These are phyloP conservation scores for Trichoderma afroharzianum DNA, from an alignment of 2,329 filamentous ascomycete genomes.

Conservation along the genomic window DNA sequence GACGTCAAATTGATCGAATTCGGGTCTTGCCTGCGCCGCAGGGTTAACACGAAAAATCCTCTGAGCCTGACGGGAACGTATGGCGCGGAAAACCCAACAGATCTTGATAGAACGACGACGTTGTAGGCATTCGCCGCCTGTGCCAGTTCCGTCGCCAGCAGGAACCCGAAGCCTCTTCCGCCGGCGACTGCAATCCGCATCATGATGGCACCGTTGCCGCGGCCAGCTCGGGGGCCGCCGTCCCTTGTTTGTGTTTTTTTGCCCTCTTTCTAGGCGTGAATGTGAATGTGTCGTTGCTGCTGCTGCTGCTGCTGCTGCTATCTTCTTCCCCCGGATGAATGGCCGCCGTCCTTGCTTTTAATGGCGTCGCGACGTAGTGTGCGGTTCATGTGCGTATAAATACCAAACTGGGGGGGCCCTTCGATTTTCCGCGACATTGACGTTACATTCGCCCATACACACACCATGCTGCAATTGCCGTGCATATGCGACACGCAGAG, in stretches of 20 bases:
- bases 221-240: conserved; percentile 16
- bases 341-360: conserved; percentile 3
- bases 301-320: background rate
- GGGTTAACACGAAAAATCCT: conserved; percentile 23
- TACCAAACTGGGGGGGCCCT: conserved; percentile 16
- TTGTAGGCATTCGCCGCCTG: conserved; percentile 58
- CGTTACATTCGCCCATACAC: conserved; percentile 25
- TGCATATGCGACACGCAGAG: conserved; percentile 18
- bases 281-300: background rate
- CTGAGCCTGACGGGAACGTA: background rate
- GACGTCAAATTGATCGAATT: conserved; percentile 53
- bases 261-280: conserved; percentile 13
- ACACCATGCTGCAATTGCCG: conserved; percentile 19
- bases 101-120: conserved; percentile 66
- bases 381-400: conserved; percentile 20
- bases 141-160: conserved; percentile 53
- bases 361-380: conserved; percentile 13
- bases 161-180: conserved; percentile 42
- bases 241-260: background rate
- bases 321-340: background rate
- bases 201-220: conserved; percentile 28
- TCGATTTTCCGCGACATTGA: conserved; percentile 25
- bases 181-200: conserved; percentile 50
- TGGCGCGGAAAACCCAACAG: conserved; percentile 26
- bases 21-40: conserved; percentile 46